phyloP scores from a whole-genome alignment of 2,329 filamentous ascomycete genomes.

The Colletotrichum graminicola region DNA sequence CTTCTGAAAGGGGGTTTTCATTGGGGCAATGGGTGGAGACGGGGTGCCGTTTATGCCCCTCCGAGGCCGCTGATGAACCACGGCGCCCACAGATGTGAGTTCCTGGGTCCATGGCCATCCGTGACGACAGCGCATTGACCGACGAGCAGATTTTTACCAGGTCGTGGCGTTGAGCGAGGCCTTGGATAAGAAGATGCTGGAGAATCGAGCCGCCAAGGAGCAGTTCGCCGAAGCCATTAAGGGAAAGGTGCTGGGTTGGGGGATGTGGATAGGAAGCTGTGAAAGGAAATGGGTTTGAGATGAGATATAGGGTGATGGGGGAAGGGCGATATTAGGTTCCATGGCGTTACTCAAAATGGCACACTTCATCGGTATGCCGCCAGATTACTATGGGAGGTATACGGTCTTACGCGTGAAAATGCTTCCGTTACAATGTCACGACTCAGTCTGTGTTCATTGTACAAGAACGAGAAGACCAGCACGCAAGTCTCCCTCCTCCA shows the following conservation, averaged over 20 bases:
- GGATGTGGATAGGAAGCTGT: slow-evolving; percentile 59
- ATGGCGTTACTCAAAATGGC: background rate
- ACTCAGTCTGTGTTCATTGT: background rate
- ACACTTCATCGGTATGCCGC: background rate
- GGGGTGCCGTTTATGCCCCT: slow-evolving; percentile 57
- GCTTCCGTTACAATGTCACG: background rate
- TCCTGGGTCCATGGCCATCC: background rate
- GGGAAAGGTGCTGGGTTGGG: slow-evolving; percentile 64
- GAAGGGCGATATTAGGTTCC: background rate
- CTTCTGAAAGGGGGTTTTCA: slow-evolving; percentile 59
- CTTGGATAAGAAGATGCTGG: slow-evolving; percentile 54
- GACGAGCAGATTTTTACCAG: slow-evolving; percentile 58
- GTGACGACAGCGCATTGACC: background rate
- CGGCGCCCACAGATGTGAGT: slow-evolving; percentile 63
- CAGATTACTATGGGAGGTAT: too few relatives aligned
- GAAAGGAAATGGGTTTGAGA: slow-evolving; percentile 54
- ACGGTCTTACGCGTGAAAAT: background rate
- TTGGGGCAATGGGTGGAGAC: slow-evolving; percentile 56
- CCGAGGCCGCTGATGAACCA: slow-evolving; percentile 63
- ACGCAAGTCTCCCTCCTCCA: too few relatives aligned
- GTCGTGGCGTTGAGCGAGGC: slow-evolving; percentile 61
- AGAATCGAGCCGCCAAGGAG: slow-evolving; percentile 54
- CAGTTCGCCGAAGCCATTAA: slow-evolving; percentile 58
- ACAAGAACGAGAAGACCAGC: background rate
- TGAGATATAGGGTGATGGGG: background rate